Evolutionary conservation across 2,329 filamentous ascomycete genomes (phyloP), one percentile per base, ranked within the genome.

Genomic region (Fusarium sp.): DNA sequence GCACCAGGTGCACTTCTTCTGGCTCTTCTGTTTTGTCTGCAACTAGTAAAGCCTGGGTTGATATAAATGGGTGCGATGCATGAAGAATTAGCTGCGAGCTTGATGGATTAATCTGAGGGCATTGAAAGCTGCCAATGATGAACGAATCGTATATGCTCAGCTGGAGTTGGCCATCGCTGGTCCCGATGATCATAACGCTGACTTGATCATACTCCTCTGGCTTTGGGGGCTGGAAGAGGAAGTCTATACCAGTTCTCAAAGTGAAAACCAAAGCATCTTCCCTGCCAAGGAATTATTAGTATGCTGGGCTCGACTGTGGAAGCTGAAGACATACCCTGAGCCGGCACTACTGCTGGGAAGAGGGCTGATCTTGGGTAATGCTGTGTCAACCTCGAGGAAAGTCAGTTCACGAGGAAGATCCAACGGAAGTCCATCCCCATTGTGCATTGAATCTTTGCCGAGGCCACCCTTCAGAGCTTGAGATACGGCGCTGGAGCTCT

Each of bases 101-200:
- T 55, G 67, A 60, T 48, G 76, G 27, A 21, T 59, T 63, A 8
- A 82, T 83, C 4, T 80, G 79, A 33, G 84, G 86, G 63, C 87
- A 86, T 64, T 83, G 80, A 68, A 94, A 91, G 18, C 82, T 87
- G 7, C 94, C 93, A 64, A 97, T 91, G 66, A 93, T 87, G 76
- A 97, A 94, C 10, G 93, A 95, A 79, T 97, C 93, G 79, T 95
- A 95, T 52, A 97, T 94, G 74, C 91, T 93, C 23, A 97, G 84
- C 78, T 95, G 92, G 18, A 97, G 85, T 23, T 85, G 87, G 14
- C 93, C 93, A 70, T 93, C 88, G 62, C 88, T 87, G 8, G 91
- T 93, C 9, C 93, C 93, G 5, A 93, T 88, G 10, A 95, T 84
- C 83, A 97, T 90, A 72, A 95, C 89, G 79, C 95, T 93, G 46